These are phyloP conservation scores for Centaurea solstitialis DNA, from an alignment of 129 eudicot genomes.

Conservation along the genomic window DNA sequence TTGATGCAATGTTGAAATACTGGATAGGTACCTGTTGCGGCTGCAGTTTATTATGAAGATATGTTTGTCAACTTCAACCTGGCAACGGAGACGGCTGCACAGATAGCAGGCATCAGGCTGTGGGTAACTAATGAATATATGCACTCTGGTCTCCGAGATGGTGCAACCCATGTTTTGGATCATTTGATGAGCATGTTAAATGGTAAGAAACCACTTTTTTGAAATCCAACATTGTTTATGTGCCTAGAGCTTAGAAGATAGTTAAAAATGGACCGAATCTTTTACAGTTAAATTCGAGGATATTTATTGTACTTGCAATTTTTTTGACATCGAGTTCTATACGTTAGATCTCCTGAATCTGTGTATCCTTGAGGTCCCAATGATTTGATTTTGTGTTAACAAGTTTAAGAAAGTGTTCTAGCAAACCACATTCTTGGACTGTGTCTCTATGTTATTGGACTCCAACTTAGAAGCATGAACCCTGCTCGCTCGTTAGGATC, in stretches of 20 bases:
- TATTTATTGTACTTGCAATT: not conserved
- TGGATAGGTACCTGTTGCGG: slow-evolving; percentile 91
- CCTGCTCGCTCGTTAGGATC: not conserved
- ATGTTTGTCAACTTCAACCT: slow-evolving; percentile 86
- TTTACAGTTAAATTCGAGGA: slow-evolving; percentile 5
- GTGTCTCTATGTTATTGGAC: no score
- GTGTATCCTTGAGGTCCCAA: not conserved
- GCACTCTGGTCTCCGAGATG: slow-evolving; percentile 96
- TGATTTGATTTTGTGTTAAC: not conserved
- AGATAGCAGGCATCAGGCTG: slow-evolving; percentile 72
- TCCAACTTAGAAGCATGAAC: not conserved
- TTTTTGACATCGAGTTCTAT: not conserved
- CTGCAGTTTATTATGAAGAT: slow-evolving; percentile 88
- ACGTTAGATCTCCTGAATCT: no score
- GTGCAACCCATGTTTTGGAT: slow-evolving; percentile 62
- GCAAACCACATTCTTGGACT: no score
- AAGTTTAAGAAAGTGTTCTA: no score
- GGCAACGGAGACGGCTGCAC: slow-evolving; percentile 64
- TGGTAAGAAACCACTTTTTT: slow-evolving; percentile 87
- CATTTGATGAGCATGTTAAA: slow-evolving; percentile 73
- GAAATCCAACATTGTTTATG: slow-evolving; percentile 1
- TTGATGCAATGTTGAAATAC: slow-evolving; percentile 4
- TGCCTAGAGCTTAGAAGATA: slow-evolving; percentile 13
- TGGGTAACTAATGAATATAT: slow-evolving; percentile 91
- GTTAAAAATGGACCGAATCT: not conserved